These are phyloP conservation scores for Lichtheimia corymbifera DNA, from an alignment of 371 early-diverging fungal genomes.

Conservation along the genomic window DNA sequence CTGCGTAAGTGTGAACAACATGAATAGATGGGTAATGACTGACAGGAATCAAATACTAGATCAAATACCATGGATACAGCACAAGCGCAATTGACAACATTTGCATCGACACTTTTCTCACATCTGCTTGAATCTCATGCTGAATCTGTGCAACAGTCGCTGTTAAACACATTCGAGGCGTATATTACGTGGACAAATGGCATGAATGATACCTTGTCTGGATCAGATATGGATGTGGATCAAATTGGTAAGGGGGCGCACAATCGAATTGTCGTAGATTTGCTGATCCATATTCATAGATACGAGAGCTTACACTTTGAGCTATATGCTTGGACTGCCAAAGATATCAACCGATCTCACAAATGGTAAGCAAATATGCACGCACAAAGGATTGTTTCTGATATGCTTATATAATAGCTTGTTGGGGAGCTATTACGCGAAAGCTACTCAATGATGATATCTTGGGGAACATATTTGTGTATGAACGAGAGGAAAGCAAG, in stretches of 20 bases:
- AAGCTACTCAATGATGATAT: conserved; percentile 20
- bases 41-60: background rate
- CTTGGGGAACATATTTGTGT: conserved; percentile 31
- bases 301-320: conserved; percentile 15
- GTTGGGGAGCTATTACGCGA: conserved; percentile 33
- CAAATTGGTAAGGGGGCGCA: too few species aligned
- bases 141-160: too few species aligned
- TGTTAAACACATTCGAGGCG: too few species aligned
- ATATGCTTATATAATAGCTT: background rate
- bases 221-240: too few species aligned
- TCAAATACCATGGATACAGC: conserved; percentile 3
- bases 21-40: background rate
- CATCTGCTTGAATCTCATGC: conserved; percentile 16
- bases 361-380: conserved; percentile 15
- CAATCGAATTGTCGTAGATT: too few species aligned
- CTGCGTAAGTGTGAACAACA: background rate
- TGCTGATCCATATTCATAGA: background rate
- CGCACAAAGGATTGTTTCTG: too few species aligned
- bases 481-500: conserved; percentile 20
- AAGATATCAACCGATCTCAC: conserved; percentile 25
- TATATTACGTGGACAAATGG: too few species aligned
- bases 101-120: conserved; percentile 18
- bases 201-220: too few species aligned
- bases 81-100: conserved; percentile 15
- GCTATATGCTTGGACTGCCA: conserved; percentile 36